Evolutionary conservation across 768 basidiomycete species (phyloP).

Genomic region (Rhizopogon rudus): DNA sequence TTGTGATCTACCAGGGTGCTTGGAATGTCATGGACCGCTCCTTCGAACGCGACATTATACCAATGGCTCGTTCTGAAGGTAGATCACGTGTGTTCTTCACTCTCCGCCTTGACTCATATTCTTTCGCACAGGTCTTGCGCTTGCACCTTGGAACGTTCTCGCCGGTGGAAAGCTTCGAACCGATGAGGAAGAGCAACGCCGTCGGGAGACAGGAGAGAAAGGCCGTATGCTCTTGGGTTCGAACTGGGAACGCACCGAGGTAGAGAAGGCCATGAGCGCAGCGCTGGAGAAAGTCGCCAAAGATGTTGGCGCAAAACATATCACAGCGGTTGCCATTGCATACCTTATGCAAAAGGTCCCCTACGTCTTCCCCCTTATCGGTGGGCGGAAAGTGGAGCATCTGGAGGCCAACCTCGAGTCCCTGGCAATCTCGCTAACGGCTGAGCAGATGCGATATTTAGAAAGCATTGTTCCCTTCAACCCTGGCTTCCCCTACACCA

Average conservation of each 20-base stretch:
- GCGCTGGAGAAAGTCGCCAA: slow-evolving; percentile 36
- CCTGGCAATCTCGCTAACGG: slow-evolving; percentile 33
- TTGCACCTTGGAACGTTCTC: slow-evolving; percentile 35
- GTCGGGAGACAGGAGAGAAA: slow-evolving; percentile 26
- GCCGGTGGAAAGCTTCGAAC: slow-evolving; percentile 22
- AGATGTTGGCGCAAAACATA: slow-evolving; percentile 31
- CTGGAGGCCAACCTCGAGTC: slow-evolving; percentile 38
- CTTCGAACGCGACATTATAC: slow-evolving; percentile 51
- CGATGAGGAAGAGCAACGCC: slow-evolving; percentile 25
- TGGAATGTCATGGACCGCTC: slow-evolving; percentile 42
- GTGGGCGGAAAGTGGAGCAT: slow-evolving; percentile 41
- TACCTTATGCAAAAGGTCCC: slow-evolving; percentile 43
- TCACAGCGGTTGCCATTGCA: slow-evolving; percentile 36
- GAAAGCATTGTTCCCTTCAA: slow-evolving; percentile 33
- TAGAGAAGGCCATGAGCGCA: slow-evolving; percentile 26
- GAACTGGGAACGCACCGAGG: slow-evolving; percentile 30
- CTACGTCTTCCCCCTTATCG: slow-evolving; percentile 39
- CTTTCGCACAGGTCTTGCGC: slow-evolving; percentile 19
- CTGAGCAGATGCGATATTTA: slow-evolving; percentile 33
- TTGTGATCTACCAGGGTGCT: slow-evolving; percentile 47
- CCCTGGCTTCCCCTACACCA: slow-evolving; percentile 31
- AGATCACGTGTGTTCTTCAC: not conserved
- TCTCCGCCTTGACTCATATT: slow-evolving; percentile 11
- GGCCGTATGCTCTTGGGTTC: slow-evolving; percentile 26
- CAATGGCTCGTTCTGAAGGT: slow-evolving; percentile 27